These are phyloP conservation scores for Salix purpurea DNA, from an alignment of 345 rosid species.

Conservation along the genomic window DNA sequence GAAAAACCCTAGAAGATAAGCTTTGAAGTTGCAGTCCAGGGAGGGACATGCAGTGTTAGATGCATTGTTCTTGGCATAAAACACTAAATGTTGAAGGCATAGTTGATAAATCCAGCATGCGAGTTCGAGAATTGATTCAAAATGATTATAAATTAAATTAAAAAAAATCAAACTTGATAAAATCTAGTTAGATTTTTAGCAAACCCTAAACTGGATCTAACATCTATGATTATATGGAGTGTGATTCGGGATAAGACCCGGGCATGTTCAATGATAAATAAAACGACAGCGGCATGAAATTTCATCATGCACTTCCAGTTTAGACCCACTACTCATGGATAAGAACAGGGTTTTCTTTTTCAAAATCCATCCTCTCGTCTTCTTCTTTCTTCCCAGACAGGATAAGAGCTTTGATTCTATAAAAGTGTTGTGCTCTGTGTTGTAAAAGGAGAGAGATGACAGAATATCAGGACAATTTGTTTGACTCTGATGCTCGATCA, in stretches of 20 bases:
- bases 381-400: not conserved
- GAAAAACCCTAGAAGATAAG: too few species aligned
- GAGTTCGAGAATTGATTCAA: too few species aligned
- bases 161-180: too few species aligned
- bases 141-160: too few species aligned
- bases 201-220: too few species aligned
- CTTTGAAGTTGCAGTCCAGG: too few species aligned
- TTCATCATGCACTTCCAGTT: not conserved
- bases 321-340: not conserved
- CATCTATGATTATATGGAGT: not conserved
- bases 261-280: not conserved
- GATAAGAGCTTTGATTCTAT: conserved; percentile 3
- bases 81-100: too few species aligned
- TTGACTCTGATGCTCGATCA: not conserved
- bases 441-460: not conserved
- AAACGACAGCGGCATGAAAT: not conserved
- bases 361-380: not conserved
- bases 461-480: not conserved
- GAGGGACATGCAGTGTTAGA: too few species aligned
- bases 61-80: too few species aligned
- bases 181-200: too few species aligned
- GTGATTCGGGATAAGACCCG: not conserved
- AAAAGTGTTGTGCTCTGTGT: not conserved
- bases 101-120: too few species aligned
- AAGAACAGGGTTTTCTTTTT: not conserved